Conservation (phyloP, 805 yeast genomes). For the Hemisphaericaspora nanyangensis region DNA sequence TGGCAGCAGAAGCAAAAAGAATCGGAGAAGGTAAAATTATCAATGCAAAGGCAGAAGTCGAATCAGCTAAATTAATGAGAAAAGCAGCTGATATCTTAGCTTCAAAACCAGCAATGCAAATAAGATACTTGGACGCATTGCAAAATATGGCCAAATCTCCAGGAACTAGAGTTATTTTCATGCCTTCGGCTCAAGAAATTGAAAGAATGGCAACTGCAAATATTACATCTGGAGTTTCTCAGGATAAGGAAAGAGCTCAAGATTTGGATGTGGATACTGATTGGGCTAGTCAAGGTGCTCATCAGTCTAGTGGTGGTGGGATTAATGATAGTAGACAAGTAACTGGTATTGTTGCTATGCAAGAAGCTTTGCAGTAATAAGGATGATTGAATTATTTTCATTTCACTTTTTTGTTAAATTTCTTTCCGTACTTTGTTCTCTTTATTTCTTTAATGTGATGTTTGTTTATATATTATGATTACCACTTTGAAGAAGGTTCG, state of each 20-base stretch:
- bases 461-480: too few relatives aligned
- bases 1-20: conserved; percentile 73
- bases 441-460: too few relatives aligned
- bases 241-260: conserved; percentile 8
- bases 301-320: conserved; percentile 8
- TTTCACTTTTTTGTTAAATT: too few relatives aligned
- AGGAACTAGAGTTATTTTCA: conserved; percentile 66
- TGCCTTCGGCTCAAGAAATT: conserved; percentile 53
- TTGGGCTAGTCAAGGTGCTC: conserved; percentile 19
- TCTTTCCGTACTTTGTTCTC: too few relatives aligned
- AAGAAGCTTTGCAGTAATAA: conserved; percentile 21
- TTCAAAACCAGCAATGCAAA: conserved; percentile 74
- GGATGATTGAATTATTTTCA: too few relatives aligned
- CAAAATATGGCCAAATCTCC: conserved; percentile 64
- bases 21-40: conserved; percentile 75
- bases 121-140: conserved; percentile 75
- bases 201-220: conserved; percentile 34
- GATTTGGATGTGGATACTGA: conserved; percentile 22
- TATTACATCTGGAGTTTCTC: conserved; percentile 5
- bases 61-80: conserved; percentile 71
- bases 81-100: conserved; percentile 74
- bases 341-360: conserved; percentile 27
- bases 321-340: conserved; percentile 10
- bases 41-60: conserved; percentile 73
- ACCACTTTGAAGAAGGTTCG: too few relatives aligned